Evolutionary conservation across 345 rosid species (phyloP).

Genomic region (Cochlearia excelsa): DNA sequence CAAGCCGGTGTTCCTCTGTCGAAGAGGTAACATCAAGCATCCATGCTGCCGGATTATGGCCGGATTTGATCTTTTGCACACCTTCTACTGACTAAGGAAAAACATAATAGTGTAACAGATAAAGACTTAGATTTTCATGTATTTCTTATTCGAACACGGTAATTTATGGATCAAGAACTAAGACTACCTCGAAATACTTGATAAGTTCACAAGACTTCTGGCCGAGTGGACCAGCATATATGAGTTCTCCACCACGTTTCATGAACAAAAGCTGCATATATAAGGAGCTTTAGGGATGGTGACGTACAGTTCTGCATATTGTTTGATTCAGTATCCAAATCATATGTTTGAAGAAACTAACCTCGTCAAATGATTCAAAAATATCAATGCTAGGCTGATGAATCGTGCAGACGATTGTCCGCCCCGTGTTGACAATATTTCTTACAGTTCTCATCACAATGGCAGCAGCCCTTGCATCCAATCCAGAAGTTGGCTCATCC

Average conservation of each 20-base stretch:
- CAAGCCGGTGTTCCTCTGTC: constrained; percentile 70
- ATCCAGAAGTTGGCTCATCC: constrained; percentile 98
- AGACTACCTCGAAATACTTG: constrained; percentile 73
- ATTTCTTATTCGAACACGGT: neutral
- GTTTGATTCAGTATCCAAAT: constrained; percentile 1
- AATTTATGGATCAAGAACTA: constrained; percentile 5
- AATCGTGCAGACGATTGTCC: constrained; percentile 96
- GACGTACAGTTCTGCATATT: neutral
- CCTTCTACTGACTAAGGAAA: constrained; percentile 71
- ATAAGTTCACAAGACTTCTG: constrained; percentile 72
- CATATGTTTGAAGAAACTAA: constrained; percentile 27
- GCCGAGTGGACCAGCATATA: constrained; percentile 97
- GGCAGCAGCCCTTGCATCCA: constrained; percentile 98
- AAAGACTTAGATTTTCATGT: neutral
- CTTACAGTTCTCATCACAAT: constrained; percentile 99
- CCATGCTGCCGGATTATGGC: constrained; percentile 97
- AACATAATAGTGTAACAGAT: constrained; percentile 8
- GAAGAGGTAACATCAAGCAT: constrained; percentile 90
- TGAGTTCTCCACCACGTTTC: constrained; percentile 98
- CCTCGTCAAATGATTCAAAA: constrained; percentile 98
- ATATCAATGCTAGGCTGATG: constrained; percentile 99
- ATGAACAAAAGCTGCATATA: constrained; percentile 81
- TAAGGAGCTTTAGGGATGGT: neutral
- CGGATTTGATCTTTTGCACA: constrained; percentile 71
- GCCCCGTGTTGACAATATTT: constrained; percentile 89